Conservation (phyloP, 1,139 yeast species). For the Geotrichum candidum region DNA sequence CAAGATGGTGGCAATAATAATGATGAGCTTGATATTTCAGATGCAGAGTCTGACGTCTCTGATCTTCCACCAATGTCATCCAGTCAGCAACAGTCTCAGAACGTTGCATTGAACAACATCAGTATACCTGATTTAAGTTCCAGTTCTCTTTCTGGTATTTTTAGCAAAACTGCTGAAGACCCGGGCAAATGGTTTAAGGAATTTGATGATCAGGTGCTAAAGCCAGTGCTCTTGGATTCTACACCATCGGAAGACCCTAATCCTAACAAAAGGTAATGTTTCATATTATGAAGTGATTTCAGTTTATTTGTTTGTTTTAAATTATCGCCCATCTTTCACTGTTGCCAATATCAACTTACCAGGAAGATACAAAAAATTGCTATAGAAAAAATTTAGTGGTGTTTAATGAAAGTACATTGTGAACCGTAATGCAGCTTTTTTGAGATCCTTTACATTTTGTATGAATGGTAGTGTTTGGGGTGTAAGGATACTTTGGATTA, state of each 20-base stretch:
- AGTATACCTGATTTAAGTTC: conserved; percentile 13
- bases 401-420: too few species aligned
- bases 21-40: conserved; percentile 26
- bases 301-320: background rate
- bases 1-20: conserved; percentile 25
- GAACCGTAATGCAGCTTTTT: background rate
- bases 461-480: too few species aligned
- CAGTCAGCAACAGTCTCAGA: conserved; percentile 1
- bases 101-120: conserved; percentile 1
- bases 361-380: too few species aligned
- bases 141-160: conserved; percentile 35
- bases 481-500: too few species aligned
- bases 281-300: background rate
- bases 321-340: background rate
- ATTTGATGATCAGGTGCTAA: conserved; percentile 91
- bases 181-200: conserved; percentile 88
- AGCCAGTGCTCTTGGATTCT: conserved; percentile 80
- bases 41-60: conserved; percentile 24
- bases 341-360: background rate
- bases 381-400: too few species aligned
- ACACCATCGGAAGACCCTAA: conserved; percentile 20
- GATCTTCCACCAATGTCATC: conserved; percentile 34
- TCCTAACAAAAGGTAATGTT: background rate
- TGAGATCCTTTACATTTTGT: background rate
- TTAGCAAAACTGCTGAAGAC: conserved; percentile 54